Evolutionary conservation across 2,329 filamentous ascomycete genomes (phyloP), one percentile per base, ranked within the genome.

Genomic region (Fonsecaea pugnacius): DNA sequence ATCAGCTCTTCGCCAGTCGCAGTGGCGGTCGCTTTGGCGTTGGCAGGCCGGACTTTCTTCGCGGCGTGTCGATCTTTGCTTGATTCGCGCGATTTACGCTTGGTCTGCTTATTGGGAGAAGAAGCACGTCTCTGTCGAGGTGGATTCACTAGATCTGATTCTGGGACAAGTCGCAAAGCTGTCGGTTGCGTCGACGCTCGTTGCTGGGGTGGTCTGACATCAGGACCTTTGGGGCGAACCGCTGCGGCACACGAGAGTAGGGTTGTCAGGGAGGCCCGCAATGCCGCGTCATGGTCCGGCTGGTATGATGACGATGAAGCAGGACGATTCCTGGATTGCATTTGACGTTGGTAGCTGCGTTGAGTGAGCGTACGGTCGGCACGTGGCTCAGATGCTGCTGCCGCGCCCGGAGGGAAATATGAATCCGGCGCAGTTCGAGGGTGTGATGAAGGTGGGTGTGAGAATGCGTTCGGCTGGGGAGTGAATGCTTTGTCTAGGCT

Each of bases 161-260:
- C 85, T 0, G 86, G 83, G 0, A 89, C 83, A 24, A 89, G 76
- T 30, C 86, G 81, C 54, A 89, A 82, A 8, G 69, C 43, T n/a
- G 71, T 70, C 3, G 69, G 66, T 57, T 72, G 69, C 21, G 62
- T 65, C 7, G 69, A 64, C 9, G 60, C 40, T 53, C 67, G 64
- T 33, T 52, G 21, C n/a, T 60, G 59, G 58, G 60, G 55, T 51
- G 76, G 53, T 18, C 58, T 50, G 14, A 40, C 73, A 53, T 77
- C 78, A 64, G 72, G 56, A 81, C 79, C 73, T 95, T 96, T 0
- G 89, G 87, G 16, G 50, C 95, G 86, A 1, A 94, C 95, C 0
- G 94, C 95, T 2, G 93, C 92, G 0, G 92, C 94, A 72, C 92
- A 96, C n/a, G 94, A 97, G 12, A 99, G 85, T 12, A 99, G 84